Conservation (phyloP, 768 basidiomycete genomes). For the Pleurotus platypus region DNA sequence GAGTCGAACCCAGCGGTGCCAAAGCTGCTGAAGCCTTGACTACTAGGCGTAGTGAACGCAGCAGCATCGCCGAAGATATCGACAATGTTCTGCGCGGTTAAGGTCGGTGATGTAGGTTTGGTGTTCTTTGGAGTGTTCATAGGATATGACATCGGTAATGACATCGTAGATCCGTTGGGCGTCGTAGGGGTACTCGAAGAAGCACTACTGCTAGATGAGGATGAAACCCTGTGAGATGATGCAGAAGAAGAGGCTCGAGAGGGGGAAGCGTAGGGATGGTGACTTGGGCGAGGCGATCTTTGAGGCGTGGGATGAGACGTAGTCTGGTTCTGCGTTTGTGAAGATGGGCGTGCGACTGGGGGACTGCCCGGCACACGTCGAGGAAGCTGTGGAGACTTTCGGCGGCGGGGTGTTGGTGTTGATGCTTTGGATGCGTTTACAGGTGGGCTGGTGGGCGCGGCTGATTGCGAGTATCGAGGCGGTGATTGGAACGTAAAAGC, state of each 20-base stretch:
- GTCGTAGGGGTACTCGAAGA: constrained; percentile 11
- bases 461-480: constrained; percentile 4
- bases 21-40: too few species aligned
- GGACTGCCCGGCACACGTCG: constrained; percentile 18
- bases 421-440: too few species aligned
- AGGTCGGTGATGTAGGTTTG: neutral
- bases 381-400: constrained; percentile 21
- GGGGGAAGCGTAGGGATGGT: constrained; percentile 7
- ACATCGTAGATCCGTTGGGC: neutral
- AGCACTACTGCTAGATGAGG: constrained; percentile 10
- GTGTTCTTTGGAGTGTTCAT: neutral
- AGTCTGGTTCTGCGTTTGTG: constrained; percentile 2
- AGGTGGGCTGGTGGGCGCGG: neutral
- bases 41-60: neutral
- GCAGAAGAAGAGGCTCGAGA: constrained; percentile 12
- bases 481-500: neutral
- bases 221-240: constrained; percentile 1
- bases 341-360: constrained; percentile 11
- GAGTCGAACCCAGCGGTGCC: too few species aligned
- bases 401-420: neutral
- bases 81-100: neutral
- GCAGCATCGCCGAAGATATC: constrained; percentile 3
- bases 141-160: neutral
- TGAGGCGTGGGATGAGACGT: constrained; percentile 5
- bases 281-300: neutral